These are phyloP conservation scores for Diaporthe vaccinii DNA, from an alignment of 2,329 filamentous ascomycete species.

Conservation along the genomic window DNA sequence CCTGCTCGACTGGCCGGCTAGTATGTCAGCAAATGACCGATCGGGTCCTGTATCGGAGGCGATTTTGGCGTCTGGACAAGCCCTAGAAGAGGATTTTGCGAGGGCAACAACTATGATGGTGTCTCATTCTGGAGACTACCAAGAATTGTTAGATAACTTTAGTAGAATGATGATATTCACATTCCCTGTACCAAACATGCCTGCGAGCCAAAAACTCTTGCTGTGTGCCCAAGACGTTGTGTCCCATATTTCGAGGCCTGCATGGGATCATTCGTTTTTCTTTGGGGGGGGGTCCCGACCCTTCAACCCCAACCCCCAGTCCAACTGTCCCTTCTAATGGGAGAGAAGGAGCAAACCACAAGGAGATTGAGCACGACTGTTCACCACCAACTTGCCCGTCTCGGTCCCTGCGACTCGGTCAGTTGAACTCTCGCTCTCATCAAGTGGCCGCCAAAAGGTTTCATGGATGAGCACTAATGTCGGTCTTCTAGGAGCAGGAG, in stretches of 20 bases:
- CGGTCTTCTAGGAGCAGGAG: background rate
- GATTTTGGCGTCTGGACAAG: background rate
- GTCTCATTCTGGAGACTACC: background rate
- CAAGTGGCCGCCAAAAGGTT: background rate
- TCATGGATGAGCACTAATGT: background rate
- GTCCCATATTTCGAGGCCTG: background rate
- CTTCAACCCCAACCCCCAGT: background rate
- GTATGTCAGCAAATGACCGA: background rate
- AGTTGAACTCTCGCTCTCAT: background rate
- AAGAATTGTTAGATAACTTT: background rate
- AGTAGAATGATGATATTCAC: too few relatives aligned
- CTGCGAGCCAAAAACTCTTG: background rate
- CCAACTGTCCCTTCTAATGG: background rate
- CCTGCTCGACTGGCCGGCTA: constrained; percentile 20
- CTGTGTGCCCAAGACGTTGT: background rate
- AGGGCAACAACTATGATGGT: background rate
- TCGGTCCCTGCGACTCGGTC: background rate
- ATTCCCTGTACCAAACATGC: background rate
- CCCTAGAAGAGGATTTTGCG: background rate
- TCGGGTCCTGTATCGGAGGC: constrained; percentile 30
- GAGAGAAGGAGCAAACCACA: background rate
- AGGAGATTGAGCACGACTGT: background rate
- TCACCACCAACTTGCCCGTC: background rate
- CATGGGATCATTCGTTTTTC: background rate
- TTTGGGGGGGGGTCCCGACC: background rate